Evolutionary conservation across 306 rosid species (phyloP), one percentile per base, ranked within the genome.

Genomic region (Cucumis hystrix): DNA sequence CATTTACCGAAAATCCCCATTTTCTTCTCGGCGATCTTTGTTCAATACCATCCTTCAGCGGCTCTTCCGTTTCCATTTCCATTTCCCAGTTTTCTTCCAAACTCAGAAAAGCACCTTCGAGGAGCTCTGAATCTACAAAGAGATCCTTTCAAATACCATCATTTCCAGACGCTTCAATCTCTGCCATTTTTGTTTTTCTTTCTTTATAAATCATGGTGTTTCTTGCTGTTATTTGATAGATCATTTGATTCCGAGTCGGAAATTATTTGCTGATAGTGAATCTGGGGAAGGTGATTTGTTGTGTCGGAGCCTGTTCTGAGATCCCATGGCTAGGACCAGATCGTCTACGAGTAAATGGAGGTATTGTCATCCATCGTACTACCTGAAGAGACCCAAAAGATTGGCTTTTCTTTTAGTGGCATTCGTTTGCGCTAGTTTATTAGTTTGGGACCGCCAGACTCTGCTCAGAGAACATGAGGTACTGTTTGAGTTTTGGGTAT

Each of bases 381-480:
- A 95, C 77, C 88, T 95, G 28, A 92, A 90, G 90, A 85, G 99
- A 16, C 99, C 99, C 17, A 88, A 90, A 82, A 92, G 97, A 56
- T 66, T 92, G 70, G 97, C 99, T 77, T 65, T 95, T 84, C 93
- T 95, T n/a, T 85, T 95, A 89, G 86, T 95, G 17, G 87, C 83
- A 16, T 95, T 92, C 40, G 96, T 88, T 58, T 87, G 82, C n/a
- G 87, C 70, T 49, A 74, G 84, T 79, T 79, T 95, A 39, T 3
- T 95, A 60, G 86, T 95, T 8, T 95, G 99, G 99, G 99, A 95
- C 75, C 99, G 97, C 61, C 99, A 95, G 79, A 95, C 90, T 63
- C 82, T 95, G 20, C 82, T 90, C 86, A 80, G 87, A 63, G 97
- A 95, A 77, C 90, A 95, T 75, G 91, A 95, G 99, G 99, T 95